Base-by-base conservation (phyloP, 176 grass and related monocot genomes). In the Ampelocalamus luodianensis region DNA sequence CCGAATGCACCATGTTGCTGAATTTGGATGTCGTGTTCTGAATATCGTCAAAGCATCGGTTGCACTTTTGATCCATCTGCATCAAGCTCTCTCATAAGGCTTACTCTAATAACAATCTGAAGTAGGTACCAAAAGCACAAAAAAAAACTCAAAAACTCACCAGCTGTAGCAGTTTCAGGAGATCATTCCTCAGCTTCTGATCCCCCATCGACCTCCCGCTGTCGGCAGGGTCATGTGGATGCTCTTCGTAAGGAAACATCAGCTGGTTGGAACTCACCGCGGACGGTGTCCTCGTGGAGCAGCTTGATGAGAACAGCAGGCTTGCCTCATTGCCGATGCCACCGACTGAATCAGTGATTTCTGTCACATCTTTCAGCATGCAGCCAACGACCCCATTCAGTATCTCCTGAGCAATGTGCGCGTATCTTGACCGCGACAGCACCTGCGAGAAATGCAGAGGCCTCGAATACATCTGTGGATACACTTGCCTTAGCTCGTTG, bases 61-160 rank as follows among this genome's bases (percentile, higher is more conserved):
- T 96, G 91, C 89, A 96, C 88, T 78, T 89, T 17, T 96, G 81
- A 43, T 99, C 93, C 82, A 96, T 68, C 97, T 99, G 78, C 81
- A 45, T 60, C 72, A 40, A 51, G 1, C 70, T 69, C 51, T 5
- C 38, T 39, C 84, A 49, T 77, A 6, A 76, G 56, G 27, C 43
- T 80, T 74, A 55, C 62, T 14, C 8, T 32, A 54, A 40, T 2
- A 77, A 56, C 7, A 46, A n/a, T 68, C 11, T 24, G 43, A 34
- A 20, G 13, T 55, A 56, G 16, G 42, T 20, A 5, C 22, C 22
- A 71, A 65, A 50, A 67, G 38, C 20, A 27, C 22, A 24, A 8
- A 54, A n/a, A 8, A 23, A 18, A 65, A 32, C 4, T 71, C 15
- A 58, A 61, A 20, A 65, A 80, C 67, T 90, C 77, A 96, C 94